Conservation (phyloP, 176 grass and related monocot species). For the Poa pratensis region DNA sequence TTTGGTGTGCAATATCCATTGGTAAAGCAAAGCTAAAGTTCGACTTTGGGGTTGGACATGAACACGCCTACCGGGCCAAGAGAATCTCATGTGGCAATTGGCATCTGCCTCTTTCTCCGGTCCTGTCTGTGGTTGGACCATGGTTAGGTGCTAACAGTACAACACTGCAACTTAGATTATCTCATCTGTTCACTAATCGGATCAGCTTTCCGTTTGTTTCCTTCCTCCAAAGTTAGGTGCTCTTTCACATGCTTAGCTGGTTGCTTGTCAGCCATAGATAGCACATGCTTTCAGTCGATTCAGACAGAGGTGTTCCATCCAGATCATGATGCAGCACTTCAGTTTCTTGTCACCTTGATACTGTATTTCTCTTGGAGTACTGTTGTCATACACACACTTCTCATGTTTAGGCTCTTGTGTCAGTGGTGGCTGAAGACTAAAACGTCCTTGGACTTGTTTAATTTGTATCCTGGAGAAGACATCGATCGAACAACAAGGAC, state of each 20-base stretch:
- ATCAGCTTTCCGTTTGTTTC: not conserved
- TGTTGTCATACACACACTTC: not conserved
- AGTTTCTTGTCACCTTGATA: not conserved
- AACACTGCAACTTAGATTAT: not conserved
- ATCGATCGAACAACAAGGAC: not conserved
- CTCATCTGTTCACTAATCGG: not conserved
- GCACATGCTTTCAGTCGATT: too few species aligned
- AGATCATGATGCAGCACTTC: not conserved
- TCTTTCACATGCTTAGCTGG: not conserved
- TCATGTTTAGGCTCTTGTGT: not conserved
- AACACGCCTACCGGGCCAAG: not conserved
- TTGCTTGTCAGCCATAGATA: not conserved
- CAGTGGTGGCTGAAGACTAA: not conserved
- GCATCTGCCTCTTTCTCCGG: not conserved
- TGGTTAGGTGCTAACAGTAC: slow-evolving; percentile 18
- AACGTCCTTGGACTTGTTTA: slow-evolving; percentile 11
- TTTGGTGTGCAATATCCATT: not conserved
- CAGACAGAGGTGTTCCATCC: not conserved
- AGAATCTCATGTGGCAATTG: slow-evolving; percentile 15
- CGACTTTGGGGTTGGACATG: slow-evolving; percentile 23
- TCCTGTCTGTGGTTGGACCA: slow-evolving; percentile 26
- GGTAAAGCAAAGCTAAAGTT: not conserved
- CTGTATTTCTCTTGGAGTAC: not conserved
- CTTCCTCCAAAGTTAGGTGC: not conserved
- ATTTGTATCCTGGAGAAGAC: not conserved